Base-by-base conservation (phyloP, 176 grass and related monocot species). In the Carex pumila region DNA sequence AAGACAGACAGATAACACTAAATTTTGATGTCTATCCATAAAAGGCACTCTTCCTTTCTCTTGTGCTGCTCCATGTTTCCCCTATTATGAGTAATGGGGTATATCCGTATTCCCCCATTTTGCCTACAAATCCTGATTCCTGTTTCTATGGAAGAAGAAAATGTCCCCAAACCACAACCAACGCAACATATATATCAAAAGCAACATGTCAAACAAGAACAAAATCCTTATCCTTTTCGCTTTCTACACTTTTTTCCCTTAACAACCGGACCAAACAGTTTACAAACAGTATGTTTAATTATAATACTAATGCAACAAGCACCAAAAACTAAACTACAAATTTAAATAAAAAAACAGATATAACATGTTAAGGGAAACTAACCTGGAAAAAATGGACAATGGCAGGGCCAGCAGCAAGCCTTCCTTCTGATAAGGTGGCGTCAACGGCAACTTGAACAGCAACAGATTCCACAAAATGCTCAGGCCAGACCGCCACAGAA, bases 361-460 rank as follows among this genome's bases (percentile, higher is more conserved):
- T 50, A 74, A 55, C 73, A 77, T 77, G 21, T 32, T 34, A 31
- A 56, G 73, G 56, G 5, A 65, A 17, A 50, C 11, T 50, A 50
- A 86, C 84, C 84, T 86, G 84, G 84, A 86, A 68, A 65, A 86
- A 79, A 57, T 74, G 30, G 39, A 25, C 84, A 63, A 86, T 67
- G 41, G 61, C 73, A 30, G 84, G 84, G 8, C 61, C 84, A 13
- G 84, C 84, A 32, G 84, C 84, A 1, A 86, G 84, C 43, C 84
- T 86, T 36, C 84, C 84, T 17, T 66, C 84, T 45, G 84, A 86
- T 12, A 34, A 21, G 5, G 73, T 60, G 2, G 84, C 61, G 8
- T 79, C 72, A 14, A 79, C 73, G 1, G 84, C 43, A 10, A 86
- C 84, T 54, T 49, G 60, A 12, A 39, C 84, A 65, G 84, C 84